These are phyloP conservation scores for Penicillium sp. DNA, from an alignment of 2,329 filamentous ascomycete species.

Conservation along the genomic window DNA sequence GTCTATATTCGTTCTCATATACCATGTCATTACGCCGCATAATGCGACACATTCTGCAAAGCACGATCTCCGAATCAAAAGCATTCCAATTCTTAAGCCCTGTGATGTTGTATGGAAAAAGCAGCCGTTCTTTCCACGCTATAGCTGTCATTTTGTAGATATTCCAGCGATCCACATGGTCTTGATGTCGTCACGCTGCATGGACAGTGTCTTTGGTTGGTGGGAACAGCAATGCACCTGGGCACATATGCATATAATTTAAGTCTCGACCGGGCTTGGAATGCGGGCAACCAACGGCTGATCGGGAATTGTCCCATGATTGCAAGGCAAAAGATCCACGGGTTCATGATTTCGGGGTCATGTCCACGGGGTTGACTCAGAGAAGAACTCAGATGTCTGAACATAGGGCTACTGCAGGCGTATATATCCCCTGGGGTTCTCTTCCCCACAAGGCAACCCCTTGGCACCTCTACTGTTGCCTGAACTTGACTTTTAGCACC, in stretches of 20 bases:
- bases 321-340: slow-evolving; percentile 1
- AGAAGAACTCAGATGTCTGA: background rate
- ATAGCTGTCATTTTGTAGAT: background rate
- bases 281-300: slow-evolving; percentile 13
- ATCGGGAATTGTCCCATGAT: slow-evolving; percentile 5
- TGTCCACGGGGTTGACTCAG: background rate
- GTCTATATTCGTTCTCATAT: slow-evolving; percentile 1
- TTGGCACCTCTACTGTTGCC: slow-evolving; percentile 3
- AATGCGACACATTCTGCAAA: slow-evolving; percentile 2
- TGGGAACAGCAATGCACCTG: background rate
- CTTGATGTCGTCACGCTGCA: background rate
- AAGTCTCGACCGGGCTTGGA: slow-evolving; percentile 11
- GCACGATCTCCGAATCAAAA: slow-evolving; percentile 2
- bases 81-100: background rate
- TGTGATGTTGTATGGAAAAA: background rate
- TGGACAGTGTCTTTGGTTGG: background rate
- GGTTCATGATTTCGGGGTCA: background rate
- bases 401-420: background rate
- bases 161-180: slow-evolving; percentile 3
- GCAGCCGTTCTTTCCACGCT: background rate
- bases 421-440: background rate
- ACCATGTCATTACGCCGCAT: slow-evolving; percentile 2
- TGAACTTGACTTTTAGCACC: background rate
- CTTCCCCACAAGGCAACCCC: background rate
- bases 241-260: background rate